These are phyloP conservation scores for Syzygium oleosum DNA, from an alignment of 345 rosid species.

Conservation along the genomic window DNA sequence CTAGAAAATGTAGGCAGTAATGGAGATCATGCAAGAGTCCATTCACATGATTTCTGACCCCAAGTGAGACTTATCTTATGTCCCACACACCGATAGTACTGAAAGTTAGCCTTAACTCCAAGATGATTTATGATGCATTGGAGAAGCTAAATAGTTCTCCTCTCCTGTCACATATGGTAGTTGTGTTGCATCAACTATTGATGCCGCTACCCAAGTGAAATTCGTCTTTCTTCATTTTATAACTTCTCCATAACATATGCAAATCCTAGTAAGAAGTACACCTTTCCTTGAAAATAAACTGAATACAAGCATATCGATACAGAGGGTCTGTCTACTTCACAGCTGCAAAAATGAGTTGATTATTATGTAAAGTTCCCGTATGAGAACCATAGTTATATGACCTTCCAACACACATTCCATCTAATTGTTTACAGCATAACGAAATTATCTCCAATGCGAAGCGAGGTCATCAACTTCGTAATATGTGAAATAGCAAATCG, in stretches of 20 bases:
- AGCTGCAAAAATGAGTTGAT: no score
- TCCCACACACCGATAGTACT: accelerated
- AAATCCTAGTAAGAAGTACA: not conserved
- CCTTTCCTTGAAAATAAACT: not conserved
- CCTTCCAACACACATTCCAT: not conserved
- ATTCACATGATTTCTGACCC: not conserved
- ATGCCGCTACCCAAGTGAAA: not conserved
- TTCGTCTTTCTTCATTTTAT: not conserved
- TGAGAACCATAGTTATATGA: no score
- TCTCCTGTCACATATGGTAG: not conserved
- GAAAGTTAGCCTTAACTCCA: not conserved
- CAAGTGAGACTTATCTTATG: not conserved
- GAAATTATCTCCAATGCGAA: not conserved
- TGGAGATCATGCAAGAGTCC: not conserved
- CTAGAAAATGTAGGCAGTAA: not conserved
- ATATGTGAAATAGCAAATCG: not conserved
- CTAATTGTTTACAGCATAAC: not conserved
- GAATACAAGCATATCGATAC: no score
- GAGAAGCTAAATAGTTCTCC: not conserved
- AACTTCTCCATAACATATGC: not conserved
- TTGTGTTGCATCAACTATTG: not conserved
- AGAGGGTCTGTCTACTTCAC: no score
- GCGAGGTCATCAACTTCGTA: not conserved
- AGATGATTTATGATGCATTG: not conserved
- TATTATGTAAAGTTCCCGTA: no score